Evolutionary conservation across 1,139 yeast genomes (phyloP), one percentile per base, ranked within the genome.

Genomic region (Geotrichum phurueaensis): DNA sequence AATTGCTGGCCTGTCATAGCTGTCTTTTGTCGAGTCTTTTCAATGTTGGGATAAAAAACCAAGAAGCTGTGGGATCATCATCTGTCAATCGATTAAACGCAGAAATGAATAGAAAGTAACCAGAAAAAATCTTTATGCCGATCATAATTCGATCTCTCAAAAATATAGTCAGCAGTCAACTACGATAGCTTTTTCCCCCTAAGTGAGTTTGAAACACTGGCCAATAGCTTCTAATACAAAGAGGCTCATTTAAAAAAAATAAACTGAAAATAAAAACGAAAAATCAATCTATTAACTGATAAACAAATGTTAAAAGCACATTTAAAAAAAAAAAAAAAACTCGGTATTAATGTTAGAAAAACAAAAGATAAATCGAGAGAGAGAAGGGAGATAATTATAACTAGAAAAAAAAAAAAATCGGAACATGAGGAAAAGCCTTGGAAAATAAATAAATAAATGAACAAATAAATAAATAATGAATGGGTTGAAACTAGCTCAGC

Each of bases 401-500:
- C 7, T 10, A 22, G 20, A 49, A 10, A 20, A 22, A 49, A 20
- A 49, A 20, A 13, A 22, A 23, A 49, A 49, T 23, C 43, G 12
- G 39, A 13, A 13, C 10, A 49, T 18, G 20, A 27, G 36, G 18
- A 33, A 13, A 33, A 15, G n/a, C 39, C 39, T 3, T 10, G 36
- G 13, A 49, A 27, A 51, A 51, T 31, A 31, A 51, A 51, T 51
- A 51, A 29, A 51, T 33, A 51, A 51, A 29, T 50, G 6, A 27
- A 51, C n/a, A 31, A 51, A 51, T 51, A 51, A 29, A 51, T 33
- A 51, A 51, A 29, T 50, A n/a, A 27, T n/a, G 29, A 2, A 36
- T 45, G n/a, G 9, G 20, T 25, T 13, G 27, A 29, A 36, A 27
- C 55, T 57, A 54, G 57, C 57, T 59, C 57, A 65, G 43, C 29